Base-by-base conservation (phyloP, 345 rosid species). In the Triadica sebifera region DNA sequence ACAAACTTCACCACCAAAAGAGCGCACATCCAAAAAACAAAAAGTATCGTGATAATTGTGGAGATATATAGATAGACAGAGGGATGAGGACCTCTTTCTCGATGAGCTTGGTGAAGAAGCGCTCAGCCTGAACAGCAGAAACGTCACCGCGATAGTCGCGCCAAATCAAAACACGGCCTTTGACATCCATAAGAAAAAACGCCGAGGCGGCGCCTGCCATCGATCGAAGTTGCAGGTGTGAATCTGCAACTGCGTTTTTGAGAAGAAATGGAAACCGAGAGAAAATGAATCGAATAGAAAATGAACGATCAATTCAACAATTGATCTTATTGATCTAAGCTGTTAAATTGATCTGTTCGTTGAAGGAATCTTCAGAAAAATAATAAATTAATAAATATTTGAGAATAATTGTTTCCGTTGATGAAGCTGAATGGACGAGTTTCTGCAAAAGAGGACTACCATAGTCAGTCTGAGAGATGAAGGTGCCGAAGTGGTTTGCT, bases 121-220 rank as follows among this genome's bases (percentile, higher is more conserved):
- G 89, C 78, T 92, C 97, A 34, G 97, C 94, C 77, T 94, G 91
- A 67, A 82, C 74, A 74, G 93, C 82, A 73, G 97, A 79, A 78
- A 92, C 94, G 65, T 94, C 97, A 19, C 97, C 98, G 52, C 96
- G 97, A 78, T 90, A 94, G 76, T 92, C 98, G 51, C 93, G 96
- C 98, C 98, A 94, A 51, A 92, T 89, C 67, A 94, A 87, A 73
- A 94, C 87, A 25, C 91, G 94, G 41, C 98, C 98, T 69, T 94
- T 94, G 84, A 92, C 87, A 81, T 94, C 94, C 12, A 90, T 88
- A 68, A 90, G 89, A 78, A 94, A 94, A 74, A 94, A 87, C 52
- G 97, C 97, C 63, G 98, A 94, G 68, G 85, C 93, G 47, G 96
- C 98, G 69, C 98, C 94, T 17, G 93, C 88, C 98, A 94, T 11